phyloP scores from a whole-genome alignment of 495 filamentous ascomycete species.

The Parathielavia appendiculata region DNA sequence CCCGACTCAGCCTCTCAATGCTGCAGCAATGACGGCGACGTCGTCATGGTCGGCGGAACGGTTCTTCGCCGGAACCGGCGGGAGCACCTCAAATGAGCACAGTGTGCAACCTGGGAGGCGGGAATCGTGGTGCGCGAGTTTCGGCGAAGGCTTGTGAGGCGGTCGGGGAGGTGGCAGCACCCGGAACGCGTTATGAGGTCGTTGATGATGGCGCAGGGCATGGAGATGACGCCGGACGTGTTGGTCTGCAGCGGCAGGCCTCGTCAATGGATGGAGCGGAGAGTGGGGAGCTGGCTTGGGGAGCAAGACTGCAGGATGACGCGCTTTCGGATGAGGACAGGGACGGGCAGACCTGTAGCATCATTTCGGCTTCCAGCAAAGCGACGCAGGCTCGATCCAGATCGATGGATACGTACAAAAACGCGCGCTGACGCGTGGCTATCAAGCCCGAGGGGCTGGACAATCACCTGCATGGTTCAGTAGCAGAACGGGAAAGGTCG shows the following conservation, averaged over 20 bases:
- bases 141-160: background rate
- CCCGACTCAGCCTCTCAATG: no score
- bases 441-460: no score
- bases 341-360: background rate
- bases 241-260: background rate
- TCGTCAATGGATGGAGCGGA: background rate
- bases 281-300: background rate
- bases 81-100: no score
- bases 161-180: background rate
- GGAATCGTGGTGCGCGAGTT: no score
- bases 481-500: no score
- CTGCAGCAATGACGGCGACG: no score
- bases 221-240: background rate
- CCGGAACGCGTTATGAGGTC: background rate
- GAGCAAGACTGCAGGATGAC: background rate
- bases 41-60: no score
- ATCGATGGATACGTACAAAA: no score
- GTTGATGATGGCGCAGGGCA: background rate
- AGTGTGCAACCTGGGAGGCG: background rate
- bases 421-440: no score
- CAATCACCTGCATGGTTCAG: no score
- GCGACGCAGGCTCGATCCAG: no score
- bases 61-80: no score
- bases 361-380: background rate
- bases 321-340: background rate